Evolutionary conservation across 83 land plant species (phyloP), one percentile per base, ranked within the genome.

Genomic region (Thuja plicata): DNA sequence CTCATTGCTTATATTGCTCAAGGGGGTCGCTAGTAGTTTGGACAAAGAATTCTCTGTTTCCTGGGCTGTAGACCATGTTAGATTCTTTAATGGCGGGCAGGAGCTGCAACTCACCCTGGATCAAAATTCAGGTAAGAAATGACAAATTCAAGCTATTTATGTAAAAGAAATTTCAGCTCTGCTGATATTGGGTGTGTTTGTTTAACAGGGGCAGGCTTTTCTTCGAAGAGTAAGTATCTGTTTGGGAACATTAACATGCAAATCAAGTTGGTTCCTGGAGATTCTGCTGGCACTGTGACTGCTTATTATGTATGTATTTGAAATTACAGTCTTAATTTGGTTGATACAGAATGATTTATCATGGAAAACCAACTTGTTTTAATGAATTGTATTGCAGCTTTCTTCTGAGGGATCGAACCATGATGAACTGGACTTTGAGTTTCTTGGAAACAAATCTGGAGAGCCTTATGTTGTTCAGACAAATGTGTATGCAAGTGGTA

Each of bases 351-450:
- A 0, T 41, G 17, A 19, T 57, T 19, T 17, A 17, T 50, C 15
- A 57, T 57, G 66, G 3, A 57, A 19, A 19, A 3, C 66, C 19
- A 57, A 24, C 13, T 21, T 8, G 0, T 19, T 66, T 76, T 17
- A 12, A 11, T 50, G 54, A 50, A 50, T 50, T 50, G 54, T 50
- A 13, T 12, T 50, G 16, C 54, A 50, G 54, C 54, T 50, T 12
- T 60, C 88, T 5, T 86, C 89, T 0, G n/a, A 57, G 40, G 89
- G 85, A 57, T 54, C n/a, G 32, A 86, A 46, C 50, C 89, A 50
- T 38, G 90, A 89, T 60, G 95, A 95, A 57, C 30, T 95, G 40
- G 96, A 95, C 41, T 92, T 94, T 60, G 96, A 95, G 89, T 95
- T 95, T 87, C 88, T 95, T 1, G 96, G 96, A 1, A 95, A 95